Evolutionary conservation across 2,329 filamentous ascomycete species (phyloP).

Genomic region (Thielaviopsis musarum): DNA sequence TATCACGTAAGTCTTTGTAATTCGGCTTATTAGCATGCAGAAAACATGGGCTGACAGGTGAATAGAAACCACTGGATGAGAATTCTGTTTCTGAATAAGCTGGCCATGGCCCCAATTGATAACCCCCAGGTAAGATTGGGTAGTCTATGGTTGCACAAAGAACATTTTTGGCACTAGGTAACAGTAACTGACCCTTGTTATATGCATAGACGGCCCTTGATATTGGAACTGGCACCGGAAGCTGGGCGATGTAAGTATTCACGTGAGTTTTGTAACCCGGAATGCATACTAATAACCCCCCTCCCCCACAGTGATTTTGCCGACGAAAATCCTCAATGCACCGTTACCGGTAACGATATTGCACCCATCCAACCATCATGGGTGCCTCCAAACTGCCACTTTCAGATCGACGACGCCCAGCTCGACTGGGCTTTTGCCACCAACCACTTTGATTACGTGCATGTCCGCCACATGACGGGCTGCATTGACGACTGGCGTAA

Average conservation of each 20-base stretch:
- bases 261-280: not conserved
- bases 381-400: constrained; percentile 26
- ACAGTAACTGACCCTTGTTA: not conserved
- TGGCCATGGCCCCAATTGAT: too few relatives aligned
- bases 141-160: too few relatives aligned
- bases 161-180: not conserved
- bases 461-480: constrained; percentile 40
- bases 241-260: constrained; percentile 34
- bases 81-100: too few relatives aligned
- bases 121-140: too few relatives aligned
- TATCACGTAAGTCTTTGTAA: constrained; percentile 12
- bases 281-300: not conserved
- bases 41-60: not conserved
- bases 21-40: not conserved
- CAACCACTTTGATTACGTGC: constrained; percentile 39
- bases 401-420: constrained; percentile 22
- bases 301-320: constrained; percentile 27
- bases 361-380: constrained; percentile 38
- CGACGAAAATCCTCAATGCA: constrained; percentile 26
- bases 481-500: constrained; percentile 38
- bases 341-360: constrained; percentile 35
- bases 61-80: not conserved
- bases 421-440: constrained; percentile 27
- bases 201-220: constrained; percentile 21
- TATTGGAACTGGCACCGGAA: constrained; percentile 38